Percentiles rank a stretch among this genome's conserved stretches.
Conservation (phyloP, 495 filamentous ascomycete genomes). For the Parathielavia hyrcaniae region DNA sequence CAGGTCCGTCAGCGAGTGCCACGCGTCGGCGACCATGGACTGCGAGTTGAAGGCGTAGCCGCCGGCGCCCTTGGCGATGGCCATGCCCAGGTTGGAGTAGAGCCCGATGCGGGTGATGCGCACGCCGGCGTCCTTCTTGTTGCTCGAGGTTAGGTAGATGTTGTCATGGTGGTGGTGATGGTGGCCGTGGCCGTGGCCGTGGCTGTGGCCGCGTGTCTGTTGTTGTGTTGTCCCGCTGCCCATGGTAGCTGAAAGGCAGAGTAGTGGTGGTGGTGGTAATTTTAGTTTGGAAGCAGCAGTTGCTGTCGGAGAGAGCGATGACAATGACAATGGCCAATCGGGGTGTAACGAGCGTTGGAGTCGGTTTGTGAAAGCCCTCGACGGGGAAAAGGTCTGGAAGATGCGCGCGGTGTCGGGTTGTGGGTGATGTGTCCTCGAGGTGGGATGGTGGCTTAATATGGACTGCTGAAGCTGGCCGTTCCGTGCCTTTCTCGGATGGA, state of each 20-base stretch:
- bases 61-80: constrained; percentile 81
- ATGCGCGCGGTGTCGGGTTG: constrained; percentile 23
- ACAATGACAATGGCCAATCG: constrained; percentile 7
- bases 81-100: constrained; percentile 89
- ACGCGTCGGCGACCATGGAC: constrained; percentile 87
- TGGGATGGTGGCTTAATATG: constrained; percentile 20
- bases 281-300: too few relatives aligned
- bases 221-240: constrained; percentile 13
- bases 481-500: constrained; percentile 21
- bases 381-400: constrained; percentile 31
- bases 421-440: constrained; percentile 37
- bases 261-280: constrained; percentile 14
- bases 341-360: constrained; percentile 18
- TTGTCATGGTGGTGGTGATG: constrained; percentile 73
- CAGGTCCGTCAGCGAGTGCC: constrained; percentile 89
- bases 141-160: constrained; percentile 76
- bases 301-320: neutral
- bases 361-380: constrained; percentile 24
- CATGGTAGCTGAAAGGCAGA: constrained; percentile 31
- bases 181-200: constrained; percentile 27
- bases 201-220: constrained; percentile 45
- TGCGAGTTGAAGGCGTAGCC: constrained; percentile 93
- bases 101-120: constrained; percentile 90
- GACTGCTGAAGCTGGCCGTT: constrained; percentile 17
- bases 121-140: constrained; percentile 90